phyloP scores from a whole-genome alignment of 306 rosid species.

The Trifolium pratense region DNA sequence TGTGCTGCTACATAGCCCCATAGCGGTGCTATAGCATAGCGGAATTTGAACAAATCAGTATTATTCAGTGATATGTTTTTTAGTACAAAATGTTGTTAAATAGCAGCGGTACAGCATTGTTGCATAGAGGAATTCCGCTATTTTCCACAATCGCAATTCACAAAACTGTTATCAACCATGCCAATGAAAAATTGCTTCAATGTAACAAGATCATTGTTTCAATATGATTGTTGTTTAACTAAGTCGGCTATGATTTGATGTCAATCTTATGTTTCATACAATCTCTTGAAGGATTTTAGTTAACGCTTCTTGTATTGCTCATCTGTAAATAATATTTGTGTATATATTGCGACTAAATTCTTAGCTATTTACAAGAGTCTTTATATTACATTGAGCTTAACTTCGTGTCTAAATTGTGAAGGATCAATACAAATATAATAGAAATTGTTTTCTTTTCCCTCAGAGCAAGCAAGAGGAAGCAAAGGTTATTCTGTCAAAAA shows the following conservation, averaged over 20 bases:
- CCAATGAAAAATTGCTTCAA: too few species aligned
- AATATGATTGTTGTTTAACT: too few species aligned
- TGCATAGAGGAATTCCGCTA: not conserved
- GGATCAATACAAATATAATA: not conserved
- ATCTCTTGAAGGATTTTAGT: too few species aligned
- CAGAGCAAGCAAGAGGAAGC: slow-evolving; percentile 70
- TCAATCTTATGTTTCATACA: too few species aligned
- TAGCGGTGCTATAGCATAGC: not conserved
- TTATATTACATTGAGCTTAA: not conserved
- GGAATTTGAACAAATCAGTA: not conserved
- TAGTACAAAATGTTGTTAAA: not conserved
- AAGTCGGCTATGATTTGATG: too few species aligned
- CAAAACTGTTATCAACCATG: too few species aligned
- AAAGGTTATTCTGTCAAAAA: slow-evolving; percentile 52
- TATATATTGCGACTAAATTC: too few species aligned
- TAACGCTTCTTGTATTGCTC: not conserved
- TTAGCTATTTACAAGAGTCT: not conserved
- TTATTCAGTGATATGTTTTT: not conserved
- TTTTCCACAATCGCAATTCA: too few species aligned
- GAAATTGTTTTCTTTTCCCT: not conserved
- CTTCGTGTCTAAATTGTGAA: not conserved
- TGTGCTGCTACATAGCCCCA: not conserved
- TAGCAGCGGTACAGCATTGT: too few species aligned
- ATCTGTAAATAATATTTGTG: too few species aligned
- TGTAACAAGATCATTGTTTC: too few species aligned